Evolutionary conservation across 2,329 filamentous ascomycete genomes (phyloP).

Genomic region (Alternaria sp.): DNA sequence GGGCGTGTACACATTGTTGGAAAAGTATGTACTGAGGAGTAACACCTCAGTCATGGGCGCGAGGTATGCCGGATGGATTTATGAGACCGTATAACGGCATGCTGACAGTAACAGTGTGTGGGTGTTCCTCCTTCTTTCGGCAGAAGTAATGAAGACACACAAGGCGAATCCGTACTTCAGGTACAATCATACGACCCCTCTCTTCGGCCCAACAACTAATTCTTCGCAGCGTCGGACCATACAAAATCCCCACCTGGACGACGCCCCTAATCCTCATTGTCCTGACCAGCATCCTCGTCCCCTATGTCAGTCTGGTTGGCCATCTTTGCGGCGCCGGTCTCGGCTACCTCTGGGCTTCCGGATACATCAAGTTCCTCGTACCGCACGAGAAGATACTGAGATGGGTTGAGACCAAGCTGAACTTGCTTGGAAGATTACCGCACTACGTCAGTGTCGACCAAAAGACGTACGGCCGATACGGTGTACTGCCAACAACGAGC

Average conservation of each 20-base stretch:
- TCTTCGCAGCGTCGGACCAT: constrained; percentile 58
- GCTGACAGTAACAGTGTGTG: constrained; percentile 69
- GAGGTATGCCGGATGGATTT: constrained; percentile 62
- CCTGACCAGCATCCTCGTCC: constrained; percentile 76
- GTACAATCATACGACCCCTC: constrained; percentile 52
- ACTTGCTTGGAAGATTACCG: constrained; percentile 80
- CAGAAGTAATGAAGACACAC: constrained; percentile 86
- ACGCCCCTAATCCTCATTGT: constrained; percentile 80
- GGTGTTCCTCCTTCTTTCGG: constrained; percentile 86
- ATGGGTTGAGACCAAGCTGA: constrained; percentile 88
- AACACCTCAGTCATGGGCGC: constrained; percentile 82
- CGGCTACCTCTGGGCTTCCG: constrained; percentile 87
- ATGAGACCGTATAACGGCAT: not conserved
- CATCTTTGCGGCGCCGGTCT: constrained; percentile 84
- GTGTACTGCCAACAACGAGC: constrained; percentile 70
- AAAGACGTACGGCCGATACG: constrained; percentile 93
- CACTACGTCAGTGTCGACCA: constrained; percentile 95
- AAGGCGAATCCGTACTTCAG: constrained; percentile 78
- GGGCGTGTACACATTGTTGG: constrained; percentile 77
- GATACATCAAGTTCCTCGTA: constrained; percentile 86
- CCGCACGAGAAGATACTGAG: constrained; percentile 87
- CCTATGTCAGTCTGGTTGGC: constrained; percentile 81
- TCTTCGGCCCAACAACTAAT: constrained; percentile 7
- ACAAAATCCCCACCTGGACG: constrained; percentile 88
- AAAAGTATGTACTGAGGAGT: constrained; percentile 72